A percentile compares a stretch with the other conserved stretches of the same genome.
These are phyloP conservation scores for Bipolaris bicolor DNA, from an alignment of 2,329 filamentous ascomycete species.

Conservation along the genomic window DNA sequence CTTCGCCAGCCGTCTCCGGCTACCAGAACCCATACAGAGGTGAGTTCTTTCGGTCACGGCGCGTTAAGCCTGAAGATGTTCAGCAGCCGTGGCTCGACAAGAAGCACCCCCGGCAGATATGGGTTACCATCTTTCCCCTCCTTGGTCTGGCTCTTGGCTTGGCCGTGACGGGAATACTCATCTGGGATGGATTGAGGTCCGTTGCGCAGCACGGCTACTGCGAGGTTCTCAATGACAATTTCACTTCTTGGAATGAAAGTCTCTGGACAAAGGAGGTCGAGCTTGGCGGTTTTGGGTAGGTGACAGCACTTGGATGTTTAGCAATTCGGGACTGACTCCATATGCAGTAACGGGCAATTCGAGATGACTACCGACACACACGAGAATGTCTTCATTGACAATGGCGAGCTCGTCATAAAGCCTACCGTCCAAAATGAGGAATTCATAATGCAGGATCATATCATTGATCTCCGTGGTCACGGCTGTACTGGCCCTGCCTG, in stretches of 20 bases:
- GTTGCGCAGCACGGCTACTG: conserved; percentile 79
- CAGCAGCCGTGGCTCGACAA: conserved; percentile 80
- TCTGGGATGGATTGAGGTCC: conserved; percentile 75
- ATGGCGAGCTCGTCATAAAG: conserved; percentile 74
- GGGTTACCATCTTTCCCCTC: conserved; percentile 80
- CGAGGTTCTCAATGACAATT: conserved; percentile 70
- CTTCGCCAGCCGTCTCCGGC: neutral
- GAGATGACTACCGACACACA: conserved; percentile 73
- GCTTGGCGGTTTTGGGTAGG: conserved; percentile 77
- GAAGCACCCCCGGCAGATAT: conserved; percentile 79
- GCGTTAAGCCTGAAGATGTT: conserved; percentile 73
- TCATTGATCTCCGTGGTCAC: conserved; percentile 70
- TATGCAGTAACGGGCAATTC: conserved; percentile 76
- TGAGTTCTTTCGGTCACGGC: conserved; percentile 71
- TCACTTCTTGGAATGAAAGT: conserved; percentile 62
- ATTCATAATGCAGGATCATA: conserved; percentile 68
- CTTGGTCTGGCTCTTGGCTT: conserved; percentile 74
- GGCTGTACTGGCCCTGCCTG: conserved; percentile 70
- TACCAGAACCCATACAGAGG: neutral
- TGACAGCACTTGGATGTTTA: conserved; percentile 12
- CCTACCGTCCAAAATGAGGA: conserved; percentile 75
- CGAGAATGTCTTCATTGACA: conserved; percentile 75
- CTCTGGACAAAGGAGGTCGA: conserved; percentile 79
- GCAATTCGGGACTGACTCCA: conserved; percentile 31
- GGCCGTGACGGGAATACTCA: conserved; percentile 69